Percentiles rank a stretch among this genome's conserved stretches.
phyloP scores from a whole-genome alignment of 1,284 basidiomycete species.

The Pascua sp. region DNA sequence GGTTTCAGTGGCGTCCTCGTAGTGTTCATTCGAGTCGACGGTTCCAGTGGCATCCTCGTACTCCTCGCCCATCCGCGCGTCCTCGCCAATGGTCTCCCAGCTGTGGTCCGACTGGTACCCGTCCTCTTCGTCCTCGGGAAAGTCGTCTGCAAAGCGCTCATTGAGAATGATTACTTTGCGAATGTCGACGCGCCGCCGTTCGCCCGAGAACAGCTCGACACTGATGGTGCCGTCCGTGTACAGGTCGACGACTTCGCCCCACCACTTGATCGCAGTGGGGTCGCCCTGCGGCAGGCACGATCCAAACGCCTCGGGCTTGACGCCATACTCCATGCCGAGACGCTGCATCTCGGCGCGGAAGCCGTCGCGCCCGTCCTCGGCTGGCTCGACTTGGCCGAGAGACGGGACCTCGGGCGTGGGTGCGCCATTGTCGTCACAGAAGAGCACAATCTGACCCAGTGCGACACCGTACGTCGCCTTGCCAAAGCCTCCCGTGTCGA shows the following conservation, averaged over 20 bases:
- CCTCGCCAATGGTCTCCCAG: constrained; percentile 30
- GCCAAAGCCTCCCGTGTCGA: constrained; percentile 61
- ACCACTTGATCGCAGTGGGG: constrained; percentile 46
- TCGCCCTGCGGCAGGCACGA: constrained; percentile 22
- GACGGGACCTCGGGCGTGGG: constrained; percentile 34
- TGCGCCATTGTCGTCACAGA: constrained; percentile 48
- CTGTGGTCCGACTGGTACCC: constrained; percentile 22
- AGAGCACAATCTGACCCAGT: constrained; percentile 77
- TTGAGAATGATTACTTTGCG: constrained; percentile 27
- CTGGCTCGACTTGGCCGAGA: constrained; percentile 34
- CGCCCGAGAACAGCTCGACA: constrained; percentile 42
- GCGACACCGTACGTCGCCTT: constrained; percentile 67
- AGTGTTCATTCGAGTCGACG: not conserved
- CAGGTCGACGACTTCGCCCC: constrained; percentile 50
- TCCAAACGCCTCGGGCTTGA: constrained; percentile 9
- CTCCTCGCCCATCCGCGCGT: not conserved
- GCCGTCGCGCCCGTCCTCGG: constrained; percentile 19
- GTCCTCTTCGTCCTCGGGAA: constrained; percentile 25
- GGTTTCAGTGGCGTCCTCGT: not conserved
- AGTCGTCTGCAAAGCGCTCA: constrained; percentile 20
- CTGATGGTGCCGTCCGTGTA: constrained; percentile 45
- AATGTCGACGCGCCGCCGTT: constrained; percentile 18
- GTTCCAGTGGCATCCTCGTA: not conserved
- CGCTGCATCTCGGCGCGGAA: constrained; percentile 24
- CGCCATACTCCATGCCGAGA: constrained; percentile 15